Evolutionary conservation across 2,329 filamentous ascomycete species (phyloP).

Genomic region (Fusarium newnesense): DNA sequence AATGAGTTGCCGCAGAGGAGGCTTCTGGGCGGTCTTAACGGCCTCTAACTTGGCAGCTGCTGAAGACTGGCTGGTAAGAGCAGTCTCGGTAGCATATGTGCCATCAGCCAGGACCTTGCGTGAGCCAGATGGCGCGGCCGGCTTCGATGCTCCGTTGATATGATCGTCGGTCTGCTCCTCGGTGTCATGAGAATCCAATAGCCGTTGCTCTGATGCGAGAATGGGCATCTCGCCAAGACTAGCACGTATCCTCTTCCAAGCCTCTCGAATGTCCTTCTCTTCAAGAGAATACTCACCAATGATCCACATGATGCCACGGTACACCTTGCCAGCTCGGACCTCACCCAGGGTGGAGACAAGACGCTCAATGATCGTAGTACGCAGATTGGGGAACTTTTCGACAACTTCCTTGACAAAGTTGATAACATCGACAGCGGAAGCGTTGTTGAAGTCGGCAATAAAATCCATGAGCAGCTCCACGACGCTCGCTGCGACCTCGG

Average conservation of each 20-base stretch:
- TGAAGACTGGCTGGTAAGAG: slow-evolving; percentile 90
- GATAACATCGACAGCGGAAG: slow-evolving; percentile 96
- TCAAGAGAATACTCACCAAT: slow-evolving; percentile 97
- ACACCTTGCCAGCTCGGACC: slow-evolving; percentile 96
- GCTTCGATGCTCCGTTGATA: slow-evolving; percentile 82
- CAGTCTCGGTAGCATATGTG: slow-evolving; percentile 96
- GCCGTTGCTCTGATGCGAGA: slow-evolving; percentile 89
- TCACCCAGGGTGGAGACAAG: slow-evolving; percentile 91
- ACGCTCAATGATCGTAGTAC: slow-evolving; percentile 86
- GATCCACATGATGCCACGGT: slow-evolving; percentile 96
- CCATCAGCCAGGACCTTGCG: slow-evolving; percentile 94
- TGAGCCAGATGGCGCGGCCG: slow-evolving; percentile 81
- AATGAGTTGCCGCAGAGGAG: slow-evolving; percentile 91
- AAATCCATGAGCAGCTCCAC: slow-evolving; percentile 99
- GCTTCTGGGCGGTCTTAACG: slow-evolving; percentile 96
- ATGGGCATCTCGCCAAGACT: slow-evolving; percentile 98
- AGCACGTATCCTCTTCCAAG: slow-evolving; percentile 94
- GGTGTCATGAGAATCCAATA: slow-evolving; percentile 85
- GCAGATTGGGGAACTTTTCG: slow-evolving; percentile 93
- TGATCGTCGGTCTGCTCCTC: slow-evolving; percentile 73
- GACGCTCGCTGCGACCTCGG: slow-evolving; percentile 95
- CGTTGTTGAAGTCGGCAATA: slow-evolving; percentile 97
- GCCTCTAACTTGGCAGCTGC: slow-evolving; percentile 92
- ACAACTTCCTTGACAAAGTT: slow-evolving; percentile 99
- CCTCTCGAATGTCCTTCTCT: slow-evolving; percentile 92